phyloP scores from a whole-genome alignment of 1,139 yeast genomes.

The Yamadazyma trypodendri region DNA sequence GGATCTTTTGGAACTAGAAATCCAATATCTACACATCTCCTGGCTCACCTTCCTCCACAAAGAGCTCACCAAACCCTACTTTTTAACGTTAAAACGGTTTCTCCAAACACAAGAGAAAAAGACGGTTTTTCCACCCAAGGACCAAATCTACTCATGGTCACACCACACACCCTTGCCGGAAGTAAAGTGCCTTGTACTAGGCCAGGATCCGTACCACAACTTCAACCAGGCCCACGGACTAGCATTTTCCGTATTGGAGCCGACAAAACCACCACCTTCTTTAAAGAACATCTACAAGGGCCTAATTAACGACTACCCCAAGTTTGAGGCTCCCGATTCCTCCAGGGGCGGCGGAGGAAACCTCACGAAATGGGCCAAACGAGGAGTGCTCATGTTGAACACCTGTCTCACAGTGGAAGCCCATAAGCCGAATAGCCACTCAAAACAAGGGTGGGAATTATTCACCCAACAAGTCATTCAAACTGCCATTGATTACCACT shows the following conservation, averaged over 20 bases:
- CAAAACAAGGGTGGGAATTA: constrained; percentile 88
- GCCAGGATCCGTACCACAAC: constrained; percentile 97
- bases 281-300: constrained; percentile 84
- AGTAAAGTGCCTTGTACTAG: constrained; percentile 78
- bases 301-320: constrained; percentile 68
- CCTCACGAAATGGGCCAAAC: constrained; percentile 78
- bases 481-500: constrained; percentile 39
- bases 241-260: constrained; percentile 87
- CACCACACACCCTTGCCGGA: constrained; percentile 74
- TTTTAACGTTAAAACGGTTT: constrained; percentile 67
- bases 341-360: constrained; percentile 58
- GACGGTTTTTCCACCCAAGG: constrained; percentile 71
- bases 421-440: constrained; percentile 90
- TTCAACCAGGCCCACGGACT: constrained; percentile 93
- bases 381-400: constrained; percentile 87
- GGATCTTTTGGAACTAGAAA: constrained; percentile 63
- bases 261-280: constrained; percentile 88
- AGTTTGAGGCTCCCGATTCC: constrained; percentile 56
- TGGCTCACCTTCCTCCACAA: constrained; percentile 73
- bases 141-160: constrained; percentile 91
- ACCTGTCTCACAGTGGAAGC: constrained; percentile 91
- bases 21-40: constrained; percentile 63
- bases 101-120: constrained; percentile 39
- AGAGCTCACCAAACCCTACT: constrained; percentile 85
- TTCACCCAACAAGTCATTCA: constrained; percentile 76